Conservation (phyloP, 768 basidiomycete genomes). For the Russula compacta region DNA sequence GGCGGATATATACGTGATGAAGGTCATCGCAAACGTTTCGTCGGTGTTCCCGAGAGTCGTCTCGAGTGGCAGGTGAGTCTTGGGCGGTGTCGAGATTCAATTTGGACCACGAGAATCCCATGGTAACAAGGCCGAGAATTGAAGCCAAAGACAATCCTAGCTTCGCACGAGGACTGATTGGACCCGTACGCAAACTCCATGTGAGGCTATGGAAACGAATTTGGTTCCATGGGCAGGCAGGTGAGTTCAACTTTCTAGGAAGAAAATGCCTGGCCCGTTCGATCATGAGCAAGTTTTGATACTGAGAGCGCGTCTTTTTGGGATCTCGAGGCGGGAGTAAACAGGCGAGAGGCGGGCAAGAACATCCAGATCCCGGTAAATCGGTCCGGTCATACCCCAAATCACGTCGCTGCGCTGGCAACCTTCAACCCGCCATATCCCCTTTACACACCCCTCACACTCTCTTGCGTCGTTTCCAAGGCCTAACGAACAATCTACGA, state of each 20-base stretch:
- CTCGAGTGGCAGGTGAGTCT: background rate
- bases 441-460: too few relatives aligned
- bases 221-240: background rate
- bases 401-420: too few relatives aligned
- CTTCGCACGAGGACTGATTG: background rate
- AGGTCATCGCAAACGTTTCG: background rate
- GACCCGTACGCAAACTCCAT: background rate
- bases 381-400: too few relatives aligned
- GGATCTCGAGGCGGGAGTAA: too few relatives aligned
- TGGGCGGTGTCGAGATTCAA: constrained; percentile 1
- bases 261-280: background rate
- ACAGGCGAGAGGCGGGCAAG: too few relatives aligned
- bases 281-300: background rate
- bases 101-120: constrained; percentile 1
- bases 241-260: background rate
- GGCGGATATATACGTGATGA: background rate
- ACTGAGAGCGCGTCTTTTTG: too few relatives aligned
- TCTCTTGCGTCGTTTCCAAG: too few relatives aligned
- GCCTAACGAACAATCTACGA: too few relatives aligned
- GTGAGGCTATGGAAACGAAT: background rate
- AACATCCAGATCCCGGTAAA: too few relatives aligned
- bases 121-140: background rate
- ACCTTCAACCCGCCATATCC: too few relatives aligned
- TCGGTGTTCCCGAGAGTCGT: background rate
- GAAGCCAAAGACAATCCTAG: background rate